Percentiles rank a stretch among this genome's conserved stretches.
phyloP scores from a whole-genome alignment of 768 basidiomycete species.

The Chlorophyllum brunneum region DNA sequence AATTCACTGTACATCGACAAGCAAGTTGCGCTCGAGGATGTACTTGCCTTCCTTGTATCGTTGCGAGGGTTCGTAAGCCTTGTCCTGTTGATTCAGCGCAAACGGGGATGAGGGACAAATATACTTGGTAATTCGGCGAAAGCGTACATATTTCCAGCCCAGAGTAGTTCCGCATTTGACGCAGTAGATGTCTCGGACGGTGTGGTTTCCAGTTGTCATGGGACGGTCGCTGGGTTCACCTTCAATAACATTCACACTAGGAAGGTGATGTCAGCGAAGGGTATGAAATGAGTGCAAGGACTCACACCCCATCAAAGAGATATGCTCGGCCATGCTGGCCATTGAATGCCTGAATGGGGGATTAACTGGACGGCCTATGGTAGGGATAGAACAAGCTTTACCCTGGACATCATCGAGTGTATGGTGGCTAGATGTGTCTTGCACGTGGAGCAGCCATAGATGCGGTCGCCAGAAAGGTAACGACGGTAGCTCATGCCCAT shows the following conservation, averaged over 20 bases:
- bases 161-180: constrained; percentile 81
- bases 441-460: constrained; percentile 86
- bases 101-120: constrained; percentile 10
- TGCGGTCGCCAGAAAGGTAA: constrained; percentile 79
- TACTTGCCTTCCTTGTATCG: constrained; percentile 99
- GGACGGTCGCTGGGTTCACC: constrained; percentile 87
- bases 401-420: constrained; percentile 87
- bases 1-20: constrained; percentile 76
- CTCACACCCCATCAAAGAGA: constrained; percentile 92
- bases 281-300: constrained; percentile 12
- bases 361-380: constrained; percentile 11
- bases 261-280: constrained; percentile 13
- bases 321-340: constrained; percentile 96
- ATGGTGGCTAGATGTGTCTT: constrained; percentile 90
- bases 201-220: constrained; percentile 97
- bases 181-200: constrained; percentile 94
- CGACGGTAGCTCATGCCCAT: constrained; percentile 93
- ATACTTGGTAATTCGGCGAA: background rate
- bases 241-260: constrained; percentile 86
- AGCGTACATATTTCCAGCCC: constrained; percentile 97
- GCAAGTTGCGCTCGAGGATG: constrained; percentile 92
- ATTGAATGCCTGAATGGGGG: constrained; percentile 75
- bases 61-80: constrained; percentile 85
- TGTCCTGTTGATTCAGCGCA: constrained; percentile 57
- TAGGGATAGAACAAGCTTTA: constrained; percentile 30